Base-by-base conservation (phyloP, 495 filamentous ascomycete species). In the Pyrenopolyporus hunteri region DNA sequence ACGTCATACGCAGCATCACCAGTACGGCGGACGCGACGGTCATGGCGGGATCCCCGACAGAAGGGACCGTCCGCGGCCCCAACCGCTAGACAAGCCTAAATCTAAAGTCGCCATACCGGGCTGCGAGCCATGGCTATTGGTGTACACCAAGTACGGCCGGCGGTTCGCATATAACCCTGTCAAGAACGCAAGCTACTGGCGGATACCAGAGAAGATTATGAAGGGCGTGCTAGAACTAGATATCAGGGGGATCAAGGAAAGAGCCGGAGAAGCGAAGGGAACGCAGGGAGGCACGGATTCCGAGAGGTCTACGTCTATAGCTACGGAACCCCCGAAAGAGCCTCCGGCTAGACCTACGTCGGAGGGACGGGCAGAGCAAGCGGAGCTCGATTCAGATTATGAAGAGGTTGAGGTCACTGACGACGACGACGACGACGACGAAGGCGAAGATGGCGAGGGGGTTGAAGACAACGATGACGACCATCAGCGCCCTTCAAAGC, bases 131-230 rank as follows among this genome's bases (percentile, higher is more conserved):
- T 98, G 94, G 94, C 72, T 96, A 6, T 79, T 98, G 2, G 92
- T 98, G 22, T 90, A 89, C 66, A 98, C 94, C 4, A 97, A 90
- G 66, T 80, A 91, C 63, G 89, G 90, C 14, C 82, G 95, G 46
- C 80, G 91, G 45, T 98, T 98, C 71, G 92, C 91, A 2, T 87
- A 95, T 74, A 97, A 98, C 64, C 76, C 83, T 0, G 82, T 84
- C 42, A 92, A 89, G 40, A 88, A 92, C 22, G 85, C 91, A 61
- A 97, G 93, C 70, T 90, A 92, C 74, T 98, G 94, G 94, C 89
- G 87, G 63, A 89, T 96, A 54, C 93, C 94, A 2, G 81, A 87
- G 43, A 86, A 95, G 65, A 82, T 98, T 6, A 84, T 91, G 80
- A 85, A 87, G 65, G 91, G 82, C 3, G 89, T 97, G 13, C 73